Percentiles rank a stretch among this genome's conserved stretches.
phyloP scores from a whole-genome alignment of 768 basidiomycete genomes.

The Lyophyllum atratum region DNA sequence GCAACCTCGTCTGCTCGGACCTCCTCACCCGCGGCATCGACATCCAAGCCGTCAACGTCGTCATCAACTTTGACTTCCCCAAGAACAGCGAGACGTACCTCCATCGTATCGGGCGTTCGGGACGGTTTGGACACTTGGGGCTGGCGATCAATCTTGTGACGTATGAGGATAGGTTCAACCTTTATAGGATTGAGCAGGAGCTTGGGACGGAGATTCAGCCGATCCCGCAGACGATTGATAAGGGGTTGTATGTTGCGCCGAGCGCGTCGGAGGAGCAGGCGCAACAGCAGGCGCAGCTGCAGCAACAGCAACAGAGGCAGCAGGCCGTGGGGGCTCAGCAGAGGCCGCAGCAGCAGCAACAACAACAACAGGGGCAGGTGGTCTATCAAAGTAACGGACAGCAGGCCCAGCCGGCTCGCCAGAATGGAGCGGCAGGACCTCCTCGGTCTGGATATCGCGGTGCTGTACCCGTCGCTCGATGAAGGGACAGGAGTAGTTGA shows the following conservation, averaged over 20 bases:
- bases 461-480: constrained; percentile 37
- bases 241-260: constrained; percentile 91
- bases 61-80: constrained; percentile 99
- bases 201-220: constrained; percentile 97
- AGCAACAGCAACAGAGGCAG: constrained; percentile 35
- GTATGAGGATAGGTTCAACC: constrained; percentile 96
- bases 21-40: constrained; percentile 98
- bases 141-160: constrained; percentile 98
- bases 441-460: constrained; percentile 36
- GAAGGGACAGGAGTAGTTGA: constrained; percentile 16
- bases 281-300: constrained; percentile 20
- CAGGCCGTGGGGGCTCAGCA: constrained; percentile 23
- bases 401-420: constrained; percentile 17
- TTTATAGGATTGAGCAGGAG: constrained; percentile 98
- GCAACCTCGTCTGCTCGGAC: constrained; percentile 98
- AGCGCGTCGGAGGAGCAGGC: constrained; percentile 44
- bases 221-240: constrained; percentile 90
- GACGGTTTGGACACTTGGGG: constrained; percentile 95
- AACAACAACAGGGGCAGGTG: constrained; percentile 27
- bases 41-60: constrained; percentile 99
- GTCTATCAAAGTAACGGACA: constrained; percentile 41
- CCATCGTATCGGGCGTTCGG: constrained; percentile 97
- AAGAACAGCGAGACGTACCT: constrained; percentile 99
- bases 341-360: constrained; percentile 27
- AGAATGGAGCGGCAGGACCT: constrained; percentile 24